A percentile compares a stretch with the other conserved stretches of the same genome.
phyloP scores from a whole-genome alignment of 1,284 basidiomycete genomes.

The Trichosporon sp. region DNA sequence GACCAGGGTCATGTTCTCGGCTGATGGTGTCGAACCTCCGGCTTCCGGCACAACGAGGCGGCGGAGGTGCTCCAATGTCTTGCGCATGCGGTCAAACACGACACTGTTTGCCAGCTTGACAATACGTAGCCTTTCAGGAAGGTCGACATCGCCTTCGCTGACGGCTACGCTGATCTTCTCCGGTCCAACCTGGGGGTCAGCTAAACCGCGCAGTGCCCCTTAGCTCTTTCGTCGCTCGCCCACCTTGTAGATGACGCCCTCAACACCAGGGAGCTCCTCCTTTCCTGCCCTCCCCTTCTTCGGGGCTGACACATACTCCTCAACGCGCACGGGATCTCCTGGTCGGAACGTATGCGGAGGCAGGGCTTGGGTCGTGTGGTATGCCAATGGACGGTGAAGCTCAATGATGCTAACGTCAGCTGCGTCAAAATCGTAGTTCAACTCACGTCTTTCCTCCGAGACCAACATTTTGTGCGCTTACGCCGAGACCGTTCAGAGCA shows the following conservation, averaged over 20 bases:
- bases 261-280: slow-evolving; percentile 53
- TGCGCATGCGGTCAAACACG: slow-evolving; percentile 89
- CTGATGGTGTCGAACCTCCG: not conserved
- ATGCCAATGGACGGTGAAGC: slow-evolving; percentile 78
- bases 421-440: too few relatives aligned
- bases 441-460: slow-evolving; percentile 84
- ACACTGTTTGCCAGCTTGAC: slow-evolving; percentile 88
- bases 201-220: too few relatives aligned
- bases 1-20: slow-evolving; percentile 58
- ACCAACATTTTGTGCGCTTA: slow-evolving; percentile 72
- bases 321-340: slow-evolving; percentile 80
- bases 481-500: slow-evolving; percentile 69
- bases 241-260: slow-evolving; percentile 83
- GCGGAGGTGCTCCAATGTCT: slow-evolving; percentile 69
- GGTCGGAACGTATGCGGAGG: slow-evolving; percentile 82
- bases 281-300: slow-evolving; percentile 60
- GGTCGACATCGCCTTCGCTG: slow-evolving; percentile 68
- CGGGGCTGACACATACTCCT: slow-evolving; percentile 64
- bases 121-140: slow-evolving; percentile 78
- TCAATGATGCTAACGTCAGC: slow-evolving; percentile 69
- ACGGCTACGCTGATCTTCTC: slow-evolving; percentile 75
- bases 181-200: slow-evolving; percentile 65
- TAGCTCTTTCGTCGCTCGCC: slow-evolving; percentile 18
- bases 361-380: slow-evolving; percentile 70
- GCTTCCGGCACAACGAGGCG: slow-evolving; percentile 52